Conservation (phyloP, 257 asterid species). For the Penstemon davidsonii region DNA sequence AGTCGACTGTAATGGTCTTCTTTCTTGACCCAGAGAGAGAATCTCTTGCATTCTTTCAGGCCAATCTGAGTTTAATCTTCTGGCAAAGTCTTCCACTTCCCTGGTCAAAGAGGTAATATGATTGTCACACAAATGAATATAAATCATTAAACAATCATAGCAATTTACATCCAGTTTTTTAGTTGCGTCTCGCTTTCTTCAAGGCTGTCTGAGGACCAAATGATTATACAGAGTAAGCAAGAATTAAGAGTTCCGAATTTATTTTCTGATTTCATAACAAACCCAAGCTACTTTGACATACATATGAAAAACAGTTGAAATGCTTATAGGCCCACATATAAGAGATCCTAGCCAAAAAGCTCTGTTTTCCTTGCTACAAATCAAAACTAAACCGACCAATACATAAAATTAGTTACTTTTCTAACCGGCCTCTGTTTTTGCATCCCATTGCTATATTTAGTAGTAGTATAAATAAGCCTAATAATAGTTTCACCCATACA, state of each 20-base stretch:
- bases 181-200: not conserved
- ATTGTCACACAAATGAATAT: conserved; percentile 4
- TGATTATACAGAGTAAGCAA: conserved; percentile 1
- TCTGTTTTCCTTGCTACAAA: too few relatives aligned
- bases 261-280: not conserved
- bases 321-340: not conserved
- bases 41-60: conserved; percentile 89
- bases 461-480: too few relatives aligned
- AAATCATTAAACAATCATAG: conserved; percentile 4
- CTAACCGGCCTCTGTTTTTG: too few relatives aligned
- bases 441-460: too few relatives aligned
- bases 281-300: not conserved
- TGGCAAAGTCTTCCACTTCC: conserved; percentile 98
- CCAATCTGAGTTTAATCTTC: conserved; percentile 95
- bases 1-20: conserved; percentile 55
- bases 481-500: too few relatives aligned
- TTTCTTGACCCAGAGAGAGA: conserved; percentile 73
- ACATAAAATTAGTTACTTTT: too few relatives aligned
- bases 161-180: not conserved
- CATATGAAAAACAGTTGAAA: not conserved
- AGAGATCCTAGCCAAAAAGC: too few relatives aligned
- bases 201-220: conserved; percentile 12
- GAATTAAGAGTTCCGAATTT: not conserved
- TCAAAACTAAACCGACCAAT: too few relatives aligned
- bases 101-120: conserved; percentile 41